A percentile compares a stretch with the other conserved stretches of the same genome.
These are phyloP conservation scores for Solanum bukasovii DNA, from an alignment of 257 asterid species.

Conservation along the genomic window DNA sequence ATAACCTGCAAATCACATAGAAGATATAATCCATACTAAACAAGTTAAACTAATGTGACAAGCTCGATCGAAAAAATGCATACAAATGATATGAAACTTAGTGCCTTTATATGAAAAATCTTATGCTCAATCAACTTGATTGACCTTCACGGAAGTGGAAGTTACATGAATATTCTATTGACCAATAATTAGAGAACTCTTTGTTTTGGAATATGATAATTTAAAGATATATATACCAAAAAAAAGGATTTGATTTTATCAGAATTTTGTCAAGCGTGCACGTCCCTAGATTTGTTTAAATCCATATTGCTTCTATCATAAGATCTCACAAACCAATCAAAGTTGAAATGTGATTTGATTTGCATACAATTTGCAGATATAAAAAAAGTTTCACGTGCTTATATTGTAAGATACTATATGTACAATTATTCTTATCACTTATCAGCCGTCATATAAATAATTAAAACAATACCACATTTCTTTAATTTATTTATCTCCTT, in stretches of 20 bases:
- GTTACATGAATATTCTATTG: conserved; percentile 2
- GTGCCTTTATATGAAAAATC: fast-evolving
- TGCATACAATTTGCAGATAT: not conserved
- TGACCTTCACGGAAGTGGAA: not conserved
- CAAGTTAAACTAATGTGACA: not conserved
- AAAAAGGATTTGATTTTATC: not conserved
- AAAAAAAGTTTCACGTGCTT: conserved; percentile 13
- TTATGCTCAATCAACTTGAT: not conserved
- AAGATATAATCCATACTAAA: not conserved
- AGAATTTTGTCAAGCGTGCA: not conserved
- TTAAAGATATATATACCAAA: not conserved
- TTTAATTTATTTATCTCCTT: not conserved
- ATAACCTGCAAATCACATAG: not conserved
- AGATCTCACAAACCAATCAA: not conserved
- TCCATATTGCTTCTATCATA: not conserved
- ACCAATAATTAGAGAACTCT: not conserved
- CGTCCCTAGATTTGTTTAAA: not conserved
- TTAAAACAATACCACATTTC: not conserved
- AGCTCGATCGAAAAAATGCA: not conserved
- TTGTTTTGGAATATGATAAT: not conserved
- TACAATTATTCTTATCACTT: conserved; percentile 1
- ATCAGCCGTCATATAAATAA: not conserved
- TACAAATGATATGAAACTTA: not conserved
- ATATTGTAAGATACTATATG: not conserved
- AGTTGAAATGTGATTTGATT: conserved; percentile 7